Evolutionary conservation across 2,329 filamentous ascomycete genomes (phyloP).

Genomic region (Calonectria multiphialidica): DNA sequence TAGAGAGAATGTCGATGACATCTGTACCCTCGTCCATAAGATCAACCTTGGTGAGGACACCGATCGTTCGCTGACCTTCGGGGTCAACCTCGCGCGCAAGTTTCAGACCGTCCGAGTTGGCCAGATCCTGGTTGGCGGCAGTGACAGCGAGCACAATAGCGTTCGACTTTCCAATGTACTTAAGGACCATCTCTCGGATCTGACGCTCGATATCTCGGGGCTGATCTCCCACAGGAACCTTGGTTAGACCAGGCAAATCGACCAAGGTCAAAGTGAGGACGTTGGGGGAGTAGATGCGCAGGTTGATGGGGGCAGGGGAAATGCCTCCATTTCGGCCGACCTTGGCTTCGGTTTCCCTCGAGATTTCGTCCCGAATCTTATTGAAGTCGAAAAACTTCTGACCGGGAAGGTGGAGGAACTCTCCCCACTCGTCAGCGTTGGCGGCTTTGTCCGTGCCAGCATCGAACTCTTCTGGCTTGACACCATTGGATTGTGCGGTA

Average conservation of each 20-base stretch:
- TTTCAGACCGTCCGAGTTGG: conserved; percentile 98
- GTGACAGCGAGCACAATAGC: conserved; percentile 98
- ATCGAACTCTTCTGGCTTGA: conserved; percentile 73
- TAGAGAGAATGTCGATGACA: conserved; percentile 97
- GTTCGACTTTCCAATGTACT: conserved; percentile 98
- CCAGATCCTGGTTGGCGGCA: conserved; percentile 96
- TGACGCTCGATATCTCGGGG: conserved; percentile 96
- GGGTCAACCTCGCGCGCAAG: conserved; percentile 96
- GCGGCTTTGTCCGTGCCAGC: conserved; percentile 84
- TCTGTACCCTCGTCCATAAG: conserved; percentile 99
- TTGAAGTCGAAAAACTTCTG: conserved; percentile 99
- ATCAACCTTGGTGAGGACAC: conserved; percentile 98
- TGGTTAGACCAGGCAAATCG: conserved; percentile 95
- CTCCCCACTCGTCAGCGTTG: conserved; percentile 97
- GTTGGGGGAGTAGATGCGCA: conserved; percentile 98
- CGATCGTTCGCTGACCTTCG: conserved; percentile 96
- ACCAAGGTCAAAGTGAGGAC: conserved; percentile 97
- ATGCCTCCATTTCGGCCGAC: conserved; percentile 97
- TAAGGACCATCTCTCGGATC: conserved; percentile 97
- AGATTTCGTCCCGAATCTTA: conserved; percentile 98
- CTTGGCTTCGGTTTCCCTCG: conserved; percentile 95
- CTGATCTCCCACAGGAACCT: conserved; percentile 96
- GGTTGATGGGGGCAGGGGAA: conserved; percentile 95
- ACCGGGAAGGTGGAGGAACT: conserved; percentile 97
- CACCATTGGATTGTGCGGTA: conserved; percentile 79